Evolutionary conservation across 192 early-diverging fungal species (phyloP).

Genomic region (Podila horticola): DNA sequence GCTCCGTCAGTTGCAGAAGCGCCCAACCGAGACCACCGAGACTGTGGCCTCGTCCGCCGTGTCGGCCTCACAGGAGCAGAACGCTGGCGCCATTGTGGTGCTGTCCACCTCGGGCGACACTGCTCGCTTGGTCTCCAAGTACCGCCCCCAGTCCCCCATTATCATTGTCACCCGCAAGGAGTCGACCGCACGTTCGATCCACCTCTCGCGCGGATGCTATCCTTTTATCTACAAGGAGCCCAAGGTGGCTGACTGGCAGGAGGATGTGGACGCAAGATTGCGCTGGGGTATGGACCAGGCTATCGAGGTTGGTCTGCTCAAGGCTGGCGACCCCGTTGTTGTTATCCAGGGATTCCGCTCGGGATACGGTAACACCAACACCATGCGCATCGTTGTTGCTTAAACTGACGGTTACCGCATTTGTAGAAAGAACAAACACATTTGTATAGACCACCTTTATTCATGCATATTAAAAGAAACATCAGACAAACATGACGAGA

Average conservation of each 20-base stretch:
- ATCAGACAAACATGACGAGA: no score
- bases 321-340: conserved; percentile 73
- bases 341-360: conserved; percentile 84
- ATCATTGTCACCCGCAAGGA: conserved; percentile 89
- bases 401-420: conserved; percentile 1
- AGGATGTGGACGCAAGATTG: conserved; percentile 83
- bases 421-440: no score
- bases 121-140: conserved; percentile 92
- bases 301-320: conserved; percentile 61
- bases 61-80: conserved; percentile 81
- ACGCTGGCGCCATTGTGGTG: conserved; percentile 90
- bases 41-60: conserved; percentile 93
- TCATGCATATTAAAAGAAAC: no score
- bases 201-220: conserved; percentile 84
- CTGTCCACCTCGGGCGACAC: conserved; percentile 91
- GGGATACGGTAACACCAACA: conserved; percentile 85
- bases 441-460: no score
- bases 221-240: conserved; percentile 76
- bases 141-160: conserved; percentile 91
- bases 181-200: conserved; percentile 77
- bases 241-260: conserved; percentile 77
- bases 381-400: conserved; percentile 79
- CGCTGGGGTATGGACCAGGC: conserved; percentile 83
- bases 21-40: conserved; percentile 88
- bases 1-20: conserved; percentile 76